Evolutionary conservation across 2,329 filamentous ascomycete genomes (phyloP).

Genomic region (Alternaria brassicicola): DNA sequence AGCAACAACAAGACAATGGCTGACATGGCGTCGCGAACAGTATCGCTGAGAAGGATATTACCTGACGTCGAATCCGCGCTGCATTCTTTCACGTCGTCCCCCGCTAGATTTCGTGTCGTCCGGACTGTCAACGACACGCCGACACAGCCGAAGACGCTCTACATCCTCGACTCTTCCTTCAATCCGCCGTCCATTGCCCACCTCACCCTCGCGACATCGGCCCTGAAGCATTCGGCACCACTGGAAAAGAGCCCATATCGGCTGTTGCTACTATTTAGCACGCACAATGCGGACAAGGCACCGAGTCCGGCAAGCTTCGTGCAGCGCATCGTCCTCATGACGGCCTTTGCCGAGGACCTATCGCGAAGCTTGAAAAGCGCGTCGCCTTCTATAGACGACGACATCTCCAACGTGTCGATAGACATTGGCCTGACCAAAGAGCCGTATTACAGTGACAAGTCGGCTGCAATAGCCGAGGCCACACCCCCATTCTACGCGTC

Average conservation of each 20-base stretch:
- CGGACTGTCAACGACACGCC: conserved; percentile 42
- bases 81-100: conserved; percentile 41
- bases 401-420: conserved; percentile 43
- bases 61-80: conserved; percentile 43
- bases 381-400: conserved; percentile 2
- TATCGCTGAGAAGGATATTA: conserved; percentile 34
- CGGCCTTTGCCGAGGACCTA: conserved; percentile 66
- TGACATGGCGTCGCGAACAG: conserved; percentile 40
- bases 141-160: conserved; percentile 55
- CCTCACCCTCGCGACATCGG: conserved; percentile 60
- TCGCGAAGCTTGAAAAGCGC: conserved; percentile 26
- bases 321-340: conserved; percentile 74
- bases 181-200: conserved; percentile 69
- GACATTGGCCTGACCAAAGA: conserved; percentile 74
- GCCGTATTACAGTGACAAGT: conserved; percentile 78
- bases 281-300: conserved; percentile 69
- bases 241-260: conserved; percentile 51
- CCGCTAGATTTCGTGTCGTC: conserved; percentile 45
- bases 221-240: conserved; percentile 51
- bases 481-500: conserved; percentile 44
- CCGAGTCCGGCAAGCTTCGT: conserved; percentile 71
- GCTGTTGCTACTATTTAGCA: conserved; percentile 65
- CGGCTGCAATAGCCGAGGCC: conserved; percentile 60
- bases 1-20: conserved; percentile 17
- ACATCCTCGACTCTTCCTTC: conserved; percentile 70